Evolutionary conservation across 768 basidiomycete species (phyloP), one percentile per base, ranked within the genome.

Genomic region (Rhizopogon vinicolor): DNA sequence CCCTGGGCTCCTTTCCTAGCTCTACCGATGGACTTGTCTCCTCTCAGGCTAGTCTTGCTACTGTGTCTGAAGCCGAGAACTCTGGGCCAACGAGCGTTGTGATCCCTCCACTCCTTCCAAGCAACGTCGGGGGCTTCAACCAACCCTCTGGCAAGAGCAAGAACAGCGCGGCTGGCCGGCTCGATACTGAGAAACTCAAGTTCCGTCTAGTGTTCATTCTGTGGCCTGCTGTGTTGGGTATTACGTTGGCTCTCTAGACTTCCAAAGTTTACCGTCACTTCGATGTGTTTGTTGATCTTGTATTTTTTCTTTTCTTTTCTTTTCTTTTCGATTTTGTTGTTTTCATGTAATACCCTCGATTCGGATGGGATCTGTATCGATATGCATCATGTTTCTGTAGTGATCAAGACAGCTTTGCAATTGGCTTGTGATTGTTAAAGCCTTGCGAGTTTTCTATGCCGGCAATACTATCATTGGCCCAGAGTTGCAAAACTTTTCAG

Each of bases 141-240:
- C 51, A 41, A 19, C 22, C 22, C 40, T 42, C 12, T 57, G 44
- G 2, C 61, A 50, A 44, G 12, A 62, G 51, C 16, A 53, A 40
- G 52, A 62, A 58, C 37, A 68, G 57, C 50, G 62, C 64, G 31
- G 62, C 62, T 3, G 57, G 60, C 18, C 63, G 66, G 7, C 43
- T 72, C 19, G 65, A 73, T 50, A 56, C 70, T 18, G 75, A 73
- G 51, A 68, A 65, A 60, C 62, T 74, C 57, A 77, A 74, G 59
- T 80, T 81, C 63, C 66, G 75, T 9, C 56, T 82, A 45, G 71
- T 80, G 56, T 81, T 80, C 53, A 71, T 84, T 57, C 65, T 80
- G 22, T 84, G 82, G 79, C 81, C 83, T 35, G 74, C 79, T 7
- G 63, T 85, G 51, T 71, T 84, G 52, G 84, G 83, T 2, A 66